Evolutionary conservation across 139 green algal species (phyloP), one percentile per base, ranked within the genome.

Genomic region (Chlamydomonas sp.): DNA sequence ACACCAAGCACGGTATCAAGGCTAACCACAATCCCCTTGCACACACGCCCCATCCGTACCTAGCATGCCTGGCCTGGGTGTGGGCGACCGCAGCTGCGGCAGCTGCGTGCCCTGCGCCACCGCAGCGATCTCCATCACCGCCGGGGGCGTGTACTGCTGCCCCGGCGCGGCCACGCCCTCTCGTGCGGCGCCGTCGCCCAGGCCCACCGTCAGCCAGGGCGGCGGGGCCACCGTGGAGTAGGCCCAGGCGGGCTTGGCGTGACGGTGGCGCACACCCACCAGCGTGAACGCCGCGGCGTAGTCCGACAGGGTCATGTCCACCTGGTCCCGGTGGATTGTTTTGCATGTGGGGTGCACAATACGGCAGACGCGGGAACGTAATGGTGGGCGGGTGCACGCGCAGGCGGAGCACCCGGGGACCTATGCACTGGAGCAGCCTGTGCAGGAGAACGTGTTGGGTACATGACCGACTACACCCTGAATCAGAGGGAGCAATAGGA

Each of bases 261-360:
- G 7, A 2, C 80, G 80, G 58, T 92, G 89, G 5, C 79, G 86
- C 12, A 86, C 81, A 4, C 89, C 89, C 17, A 92, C 78, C 17
- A 92, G 62, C 1, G 77, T 86, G 3, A 92, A 86, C 7, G 85
- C 75, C 17, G 85, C 77, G 3, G 88, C 63, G 61, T 84, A 68
- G 72, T 92, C 89, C 3, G 89, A 86, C 8, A 92, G 80, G 1
- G 85, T 87, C 61, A 92, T 90, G 85, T 90, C 82, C 60, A 80
- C 82, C 80, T 85, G 80, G 5, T 20, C 69, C 17, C 17, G 6
- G 57, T n/a, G 57, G 76, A 49, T 49, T 49, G 31, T 49, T 49
- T 49, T 49, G 31, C 31, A 49, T 49, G 31, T 49, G 31, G 31
- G 31, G 31, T 49, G 31, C 31, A 49, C 31, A 49, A 49, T 49